A percentile compares a stretch with the other conserved stretches of the same genome.
Conservation (phyloP, 1,284 basidiomycete species). For the Omphalotus olearius region DNA sequence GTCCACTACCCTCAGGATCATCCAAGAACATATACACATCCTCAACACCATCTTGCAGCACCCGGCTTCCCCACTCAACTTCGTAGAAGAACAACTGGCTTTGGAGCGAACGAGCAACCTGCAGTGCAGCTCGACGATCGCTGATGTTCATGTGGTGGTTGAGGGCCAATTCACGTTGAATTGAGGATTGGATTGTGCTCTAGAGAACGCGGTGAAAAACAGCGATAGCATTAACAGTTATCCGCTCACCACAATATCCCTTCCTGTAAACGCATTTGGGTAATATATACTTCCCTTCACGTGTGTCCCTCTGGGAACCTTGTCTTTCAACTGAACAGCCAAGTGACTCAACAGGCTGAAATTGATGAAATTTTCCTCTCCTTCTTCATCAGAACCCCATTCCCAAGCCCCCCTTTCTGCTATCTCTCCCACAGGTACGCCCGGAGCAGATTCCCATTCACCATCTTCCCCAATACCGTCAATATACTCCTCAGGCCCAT, state of each 20-base stretch:
- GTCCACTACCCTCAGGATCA: constrained; percentile 60
- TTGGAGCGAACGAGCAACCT: constrained; percentile 86
- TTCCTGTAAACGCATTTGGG: constrained; percentile 84
- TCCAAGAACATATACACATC: constrained; percentile 97
- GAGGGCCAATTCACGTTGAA: constrained; percentile 64
- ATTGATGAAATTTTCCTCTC: constrained; percentile 82
- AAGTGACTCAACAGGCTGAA: constrained; percentile 85
- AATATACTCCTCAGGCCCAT: constrained; percentile 15
- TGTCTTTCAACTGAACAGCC: constrained; percentile 83
- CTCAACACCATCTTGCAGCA: constrained; percentile 86
- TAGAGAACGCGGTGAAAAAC: constrained; percentile 23
- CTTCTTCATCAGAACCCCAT: constrained; percentile 72
- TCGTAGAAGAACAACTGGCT: constrained; percentile 95
- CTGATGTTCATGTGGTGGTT: constrained; percentile 67
- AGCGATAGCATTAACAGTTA: background rate
- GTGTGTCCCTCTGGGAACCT: constrained; percentile 81
- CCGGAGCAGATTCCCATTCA: constrained; percentile 18
- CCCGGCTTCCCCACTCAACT: constrained; percentile 89
- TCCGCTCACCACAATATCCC: constrained; percentile 83
- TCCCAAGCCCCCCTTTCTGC: too few relatives aligned
- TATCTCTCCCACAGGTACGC: too few relatives aligned
- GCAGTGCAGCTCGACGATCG: constrained; percentile 79
- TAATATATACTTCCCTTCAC: constrained; percentile 90
- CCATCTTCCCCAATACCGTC: constrained; percentile 40
- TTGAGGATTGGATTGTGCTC: constrained; percentile 80